Percentiles rank a stretch among this genome's conserved stretches.
These are phyloP conservation scores for Blastocystis sp. DNA, from an alignment of 352 stramenopile species.

Conservation along the genomic window DNA sequence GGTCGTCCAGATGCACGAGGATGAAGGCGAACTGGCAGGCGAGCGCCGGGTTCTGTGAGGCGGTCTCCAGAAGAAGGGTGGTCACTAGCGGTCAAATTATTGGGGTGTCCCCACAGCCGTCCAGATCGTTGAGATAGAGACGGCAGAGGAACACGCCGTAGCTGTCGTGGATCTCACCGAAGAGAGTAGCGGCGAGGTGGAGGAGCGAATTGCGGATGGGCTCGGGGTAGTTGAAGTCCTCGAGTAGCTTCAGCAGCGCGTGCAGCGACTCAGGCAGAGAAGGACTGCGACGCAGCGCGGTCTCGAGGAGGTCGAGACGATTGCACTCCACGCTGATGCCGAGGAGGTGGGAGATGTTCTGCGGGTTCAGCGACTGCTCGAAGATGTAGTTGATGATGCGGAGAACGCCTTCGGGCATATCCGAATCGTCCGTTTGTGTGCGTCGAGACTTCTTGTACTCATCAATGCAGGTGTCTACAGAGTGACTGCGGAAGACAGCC, in stretches of 20 bases:
- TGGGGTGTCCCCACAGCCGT: too few relatives aligned
- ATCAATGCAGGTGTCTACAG: constrained; percentile 32
- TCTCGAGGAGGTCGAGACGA: constrained; percentile 46
- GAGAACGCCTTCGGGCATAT: constrained; percentile 26
- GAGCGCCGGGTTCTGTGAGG: constrained; percentile 74
- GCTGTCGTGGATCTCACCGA: background rate
- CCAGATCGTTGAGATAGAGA: background rate
- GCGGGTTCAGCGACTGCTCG: constrained; percentile 4
- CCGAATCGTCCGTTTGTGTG: background rate
- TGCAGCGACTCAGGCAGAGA: background rate
- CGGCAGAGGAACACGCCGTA: background rate
- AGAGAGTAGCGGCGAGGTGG: background rate
- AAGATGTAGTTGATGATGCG: constrained; percentile 55
- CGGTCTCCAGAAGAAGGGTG: background rate
- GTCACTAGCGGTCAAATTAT: background rate
- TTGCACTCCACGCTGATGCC: constrained; percentile 47
- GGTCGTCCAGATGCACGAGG: constrained; percentile 92
- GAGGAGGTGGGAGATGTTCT: constrained; percentile 31
- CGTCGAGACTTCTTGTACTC: constrained; percentile 20
- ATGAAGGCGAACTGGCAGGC: constrained; percentile 97
- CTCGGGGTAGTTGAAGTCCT: constrained; percentile 7
- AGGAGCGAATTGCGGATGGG: background rate
- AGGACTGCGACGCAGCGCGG: background rate
- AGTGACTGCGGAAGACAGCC: background rate
- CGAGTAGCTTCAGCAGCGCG: background rate